phyloP scores from a whole-genome alignment of 1,284 basidiomycete genomes.

The Pyrrhoderma lamaoense region DNA sequence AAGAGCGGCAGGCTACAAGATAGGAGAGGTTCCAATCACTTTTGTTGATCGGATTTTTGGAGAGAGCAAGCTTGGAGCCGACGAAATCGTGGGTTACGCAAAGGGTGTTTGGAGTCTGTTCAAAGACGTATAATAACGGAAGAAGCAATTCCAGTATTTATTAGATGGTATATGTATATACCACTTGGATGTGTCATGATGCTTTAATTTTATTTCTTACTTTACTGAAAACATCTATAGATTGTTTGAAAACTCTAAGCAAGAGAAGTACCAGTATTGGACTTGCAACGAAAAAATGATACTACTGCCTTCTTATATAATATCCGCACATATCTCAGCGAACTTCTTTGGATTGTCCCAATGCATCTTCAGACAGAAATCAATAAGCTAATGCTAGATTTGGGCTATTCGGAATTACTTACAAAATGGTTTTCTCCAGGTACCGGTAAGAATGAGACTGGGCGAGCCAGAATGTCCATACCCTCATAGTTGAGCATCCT shows the following conservation, averaged over 20 bases:
- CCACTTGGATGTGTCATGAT: conserved; percentile 1
- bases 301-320: background rate
- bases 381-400: background rate
- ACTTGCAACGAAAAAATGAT: no score
- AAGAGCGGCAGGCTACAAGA: conserved; percentile 69
- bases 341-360: conserved; percentile 14
- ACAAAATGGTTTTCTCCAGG: conserved; percentile 25
- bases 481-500: background rate
- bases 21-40: conserved; percentile 89
- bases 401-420: conserved; percentile 5
- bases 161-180: conserved; percentile 4
- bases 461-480: conserved; percentile 9
- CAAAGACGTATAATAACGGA: conserved; percentile 44
- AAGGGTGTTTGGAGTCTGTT: conserved; percentile 83
- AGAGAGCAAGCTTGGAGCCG: conserved; percentile 84
- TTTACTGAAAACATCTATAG: background rate
- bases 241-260: no score
- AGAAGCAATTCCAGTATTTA: background rate
- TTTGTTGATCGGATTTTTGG: conserved; percentile 92
- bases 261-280: no score
- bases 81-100: conserved; percentile 84
- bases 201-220: background rate
- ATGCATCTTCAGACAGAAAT: conserved; percentile 9
- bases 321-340: conserved; percentile 6
- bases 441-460: conserved; percentile 20